These are phyloP conservation scores for Eutrema japonicum DNA, from an alignment of 345 rosid species.

Conservation along the genomic window DNA sequence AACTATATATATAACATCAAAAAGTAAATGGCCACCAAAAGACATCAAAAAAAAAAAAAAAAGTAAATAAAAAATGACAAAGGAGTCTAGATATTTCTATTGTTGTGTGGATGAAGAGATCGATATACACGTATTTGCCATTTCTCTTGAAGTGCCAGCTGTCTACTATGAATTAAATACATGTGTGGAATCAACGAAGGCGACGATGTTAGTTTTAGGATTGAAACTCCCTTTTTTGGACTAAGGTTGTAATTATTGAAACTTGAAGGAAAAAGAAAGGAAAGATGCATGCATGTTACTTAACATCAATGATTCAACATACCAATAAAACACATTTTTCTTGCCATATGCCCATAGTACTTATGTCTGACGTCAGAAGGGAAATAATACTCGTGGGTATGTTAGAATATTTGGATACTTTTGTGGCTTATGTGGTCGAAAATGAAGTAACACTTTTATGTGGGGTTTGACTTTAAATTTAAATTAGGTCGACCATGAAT, in stretches of 20 bases:
- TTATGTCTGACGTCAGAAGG: neutral
- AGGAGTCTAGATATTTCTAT: neutral
- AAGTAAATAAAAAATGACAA: neutral
- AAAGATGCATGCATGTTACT: too few relatives aligned
- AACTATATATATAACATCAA: conserved; percentile 2
- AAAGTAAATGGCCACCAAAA: too few relatives aligned
- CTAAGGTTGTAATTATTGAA: neutral
- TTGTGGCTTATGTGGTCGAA: neutral
- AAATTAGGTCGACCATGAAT: neutral
- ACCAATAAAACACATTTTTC: too few relatives aligned
- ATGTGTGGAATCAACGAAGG: neutral
- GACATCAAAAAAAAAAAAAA: too few relatives aligned
- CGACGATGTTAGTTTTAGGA: neutral
- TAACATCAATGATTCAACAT: too few relatives aligned
- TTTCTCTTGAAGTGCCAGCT: neutral
- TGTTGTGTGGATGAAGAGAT: neutral
- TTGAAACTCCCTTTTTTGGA: neutral
- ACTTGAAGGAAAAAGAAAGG: neutral
- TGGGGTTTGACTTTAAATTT: conserved; percentile 12
- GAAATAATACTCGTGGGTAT: neutral
- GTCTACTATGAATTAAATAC: neutral
- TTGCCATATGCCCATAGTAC: too few relatives aligned
- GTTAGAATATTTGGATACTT: neutral
- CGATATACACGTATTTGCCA: conserved; percentile 1
- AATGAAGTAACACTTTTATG: neutral